Evolutionary conservation across 2,329 filamentous ascomycete genomes (phyloP).

Genomic region (Cladosporium halotolerans): DNA sequence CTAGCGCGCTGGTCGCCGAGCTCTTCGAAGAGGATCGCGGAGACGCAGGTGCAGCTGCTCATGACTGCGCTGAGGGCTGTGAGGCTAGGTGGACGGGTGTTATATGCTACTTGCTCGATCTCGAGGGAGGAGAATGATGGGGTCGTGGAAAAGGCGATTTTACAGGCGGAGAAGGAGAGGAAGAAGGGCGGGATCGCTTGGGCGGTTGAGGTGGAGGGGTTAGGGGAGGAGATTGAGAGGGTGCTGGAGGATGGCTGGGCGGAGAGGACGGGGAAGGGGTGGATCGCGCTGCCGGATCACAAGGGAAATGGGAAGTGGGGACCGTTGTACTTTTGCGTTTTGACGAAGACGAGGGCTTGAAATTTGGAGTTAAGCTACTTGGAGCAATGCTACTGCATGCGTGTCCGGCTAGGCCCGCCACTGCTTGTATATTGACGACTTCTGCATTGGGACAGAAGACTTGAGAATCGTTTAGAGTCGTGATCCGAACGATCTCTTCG

Average conservation of each 20-base stretch:
- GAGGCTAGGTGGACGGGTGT: conserved; percentile 31
- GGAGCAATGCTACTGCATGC: too few species aligned
- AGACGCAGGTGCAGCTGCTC: conserved; percentile 31
- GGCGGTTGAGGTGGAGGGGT: conserved; percentile 24
- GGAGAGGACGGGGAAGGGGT: conserved; percentile 33
- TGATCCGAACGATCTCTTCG: too few species aligned
- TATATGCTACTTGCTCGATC: conserved; percentile 39
- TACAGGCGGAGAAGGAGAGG: conserved; percentile 31
- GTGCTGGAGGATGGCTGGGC: conserved; percentile 15
- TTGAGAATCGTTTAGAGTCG: too few species aligned
- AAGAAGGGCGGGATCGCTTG: conserved; percentile 31
- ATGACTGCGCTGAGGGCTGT: conserved; percentile 33
- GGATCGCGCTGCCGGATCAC: conserved; percentile 38
- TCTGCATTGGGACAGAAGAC: too few species aligned
- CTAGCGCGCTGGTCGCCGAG: conserved; percentile 32
- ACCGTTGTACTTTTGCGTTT: conserved; percentile 35
- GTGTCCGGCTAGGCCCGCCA: too few species aligned
- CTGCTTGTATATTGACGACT: too few species aligned
- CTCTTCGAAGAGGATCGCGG: conserved; percentile 32
- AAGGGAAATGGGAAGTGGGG: conserved; percentile 32
- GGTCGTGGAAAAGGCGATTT: conserved; percentile 33
- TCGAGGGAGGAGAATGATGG: conserved; percentile 37
- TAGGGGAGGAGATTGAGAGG: conserved; percentile 20
- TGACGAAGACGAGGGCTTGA: conserved; percentile 27
- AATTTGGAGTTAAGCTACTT: conserved; percentile 4